These are phyloP conservation scores for Globisporangium barbulae DNA, from an alignment of 352 stramenopile species.

Conservation along the genomic window DNA sequence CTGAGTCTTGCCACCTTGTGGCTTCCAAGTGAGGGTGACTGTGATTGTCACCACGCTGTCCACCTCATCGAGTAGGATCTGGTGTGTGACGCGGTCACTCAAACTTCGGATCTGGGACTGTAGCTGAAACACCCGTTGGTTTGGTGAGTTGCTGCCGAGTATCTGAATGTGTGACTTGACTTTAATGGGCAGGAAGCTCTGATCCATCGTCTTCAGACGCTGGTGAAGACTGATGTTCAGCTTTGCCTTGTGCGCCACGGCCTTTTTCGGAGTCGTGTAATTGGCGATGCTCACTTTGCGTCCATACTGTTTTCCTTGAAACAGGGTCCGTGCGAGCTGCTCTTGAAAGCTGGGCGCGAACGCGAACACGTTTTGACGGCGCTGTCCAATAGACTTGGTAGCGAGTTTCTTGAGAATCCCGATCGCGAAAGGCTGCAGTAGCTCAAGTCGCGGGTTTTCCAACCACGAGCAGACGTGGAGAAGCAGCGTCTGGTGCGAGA, in stretches of 20 bases:
- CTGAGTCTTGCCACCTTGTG: neutral
- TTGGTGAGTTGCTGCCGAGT: neutral
- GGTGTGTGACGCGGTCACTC: neutral
- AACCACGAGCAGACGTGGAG: conserved; percentile 15
- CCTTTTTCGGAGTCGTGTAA: conserved; percentile 4
- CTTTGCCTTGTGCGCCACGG: neutral
- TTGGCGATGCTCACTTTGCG: conserved; percentile 14
- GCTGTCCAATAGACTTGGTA: conserved; percentile 12
- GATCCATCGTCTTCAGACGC: neutral
- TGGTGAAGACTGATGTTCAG: neutral
- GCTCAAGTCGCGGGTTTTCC: conserved; percentile 14
- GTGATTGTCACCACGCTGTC: neutral
- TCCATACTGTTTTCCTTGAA: conserved; percentile 19
- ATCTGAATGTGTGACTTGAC: conserved; percentile 11
- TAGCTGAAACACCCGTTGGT: conserved; percentile 9
- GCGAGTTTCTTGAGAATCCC: conserved; percentile 18
- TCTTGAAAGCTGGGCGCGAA: conserved; percentile 29
- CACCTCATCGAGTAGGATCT: conserved; percentile 6
- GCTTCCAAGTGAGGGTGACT: neutral
- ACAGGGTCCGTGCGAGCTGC: conserved; percentile 31
- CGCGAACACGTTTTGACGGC: conserved; percentile 13
- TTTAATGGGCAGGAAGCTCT: neutral
- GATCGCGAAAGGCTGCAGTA: conserved; percentile 15
- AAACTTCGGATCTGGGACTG: neutral
- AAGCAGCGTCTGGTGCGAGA: conserved; percentile 13